These are phyloP conservation scores for Naganishia liquefaciens DNA, from an alignment of 1,284 basidiomycete genomes.

Conservation along the genomic window DNA sequence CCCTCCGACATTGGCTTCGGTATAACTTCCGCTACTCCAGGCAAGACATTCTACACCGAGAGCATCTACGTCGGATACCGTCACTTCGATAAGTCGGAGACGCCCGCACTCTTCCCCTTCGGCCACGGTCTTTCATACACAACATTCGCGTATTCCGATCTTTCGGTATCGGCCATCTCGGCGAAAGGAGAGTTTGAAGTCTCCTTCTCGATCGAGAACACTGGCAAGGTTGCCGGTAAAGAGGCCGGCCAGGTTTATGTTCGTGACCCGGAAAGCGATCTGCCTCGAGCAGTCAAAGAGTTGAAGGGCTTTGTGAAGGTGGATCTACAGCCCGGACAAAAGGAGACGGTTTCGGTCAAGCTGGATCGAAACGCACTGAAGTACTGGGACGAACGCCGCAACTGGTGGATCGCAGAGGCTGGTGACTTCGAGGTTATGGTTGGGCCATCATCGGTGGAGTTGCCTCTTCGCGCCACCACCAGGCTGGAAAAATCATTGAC, in stretches of 20 bases:
- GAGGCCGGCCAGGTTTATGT: constrained; percentile 58
- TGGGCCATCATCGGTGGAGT: constrained; percentile 26
- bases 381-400: constrained; percentile 34
- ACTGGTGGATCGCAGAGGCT: constrained; percentile 34
- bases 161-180: constrained; percentile 28
- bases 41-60: constrained; percentile 34
- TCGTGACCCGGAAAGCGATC: constrained; percentile 50
- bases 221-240: constrained; percentile 45
- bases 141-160: constrained; percentile 54
- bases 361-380: constrained; percentile 41
- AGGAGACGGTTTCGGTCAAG: constrained; percentile 40
- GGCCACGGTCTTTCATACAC: constrained; percentile 61
- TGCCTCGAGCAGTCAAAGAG: constrained; percentile 37
- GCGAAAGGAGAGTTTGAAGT: constrained; percentile 39
- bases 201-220: constrained; percentile 49
- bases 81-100: constrained; percentile 32
- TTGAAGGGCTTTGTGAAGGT: constrained; percentile 50
- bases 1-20: constrained; percentile 34
- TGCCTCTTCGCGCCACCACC: constrained; percentile 25
- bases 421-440: constrained; percentile 58
- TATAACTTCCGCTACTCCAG: constrained; percentile 33
- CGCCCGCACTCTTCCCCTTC: constrained; percentile 57
- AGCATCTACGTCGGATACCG: constrained; percentile 34
- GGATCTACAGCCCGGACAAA: constrained; percentile 43
- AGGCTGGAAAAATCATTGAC: constrained; percentile 31